Evolutionary conservation across 2,329 filamentous ascomycete species (phyloP).

Genomic region (Penicillium sp.): DNA sequence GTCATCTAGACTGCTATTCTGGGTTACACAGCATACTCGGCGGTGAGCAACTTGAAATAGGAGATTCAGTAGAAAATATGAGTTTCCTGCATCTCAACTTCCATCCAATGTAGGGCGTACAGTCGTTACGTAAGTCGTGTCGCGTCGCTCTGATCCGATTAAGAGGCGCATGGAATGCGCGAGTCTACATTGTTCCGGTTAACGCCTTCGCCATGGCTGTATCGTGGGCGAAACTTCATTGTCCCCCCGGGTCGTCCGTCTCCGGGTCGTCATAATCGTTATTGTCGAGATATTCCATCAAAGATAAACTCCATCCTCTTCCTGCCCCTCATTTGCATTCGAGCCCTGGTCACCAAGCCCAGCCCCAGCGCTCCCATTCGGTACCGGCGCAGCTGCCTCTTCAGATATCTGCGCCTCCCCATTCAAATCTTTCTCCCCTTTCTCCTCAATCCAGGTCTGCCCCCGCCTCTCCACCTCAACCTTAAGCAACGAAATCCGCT

Average conservation of each 20-base stretch:
- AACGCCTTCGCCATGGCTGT: background rate
- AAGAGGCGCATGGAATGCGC: background rate
- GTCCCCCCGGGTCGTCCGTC: no score
- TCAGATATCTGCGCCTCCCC: constrained; percentile 12
- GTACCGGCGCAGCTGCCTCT: constrained; percentile 16
- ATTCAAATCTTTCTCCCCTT: constrained; percentile 21
- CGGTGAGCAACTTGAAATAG: background rate
- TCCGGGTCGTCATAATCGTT: background rate
- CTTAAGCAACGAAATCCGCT: constrained; percentile 55
- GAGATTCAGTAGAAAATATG: background rate
- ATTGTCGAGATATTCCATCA: constrained; percentile 13
- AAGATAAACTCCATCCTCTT: constrained; percentile 33
- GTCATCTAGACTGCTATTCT: background rate
- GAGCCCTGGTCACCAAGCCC: background rate
- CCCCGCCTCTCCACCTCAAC: constrained; percentile 56
- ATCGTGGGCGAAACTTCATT: background rate
- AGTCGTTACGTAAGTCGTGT: background rate
- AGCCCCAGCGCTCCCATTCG: constrained; percentile 21
- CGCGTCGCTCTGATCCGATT: background rate
- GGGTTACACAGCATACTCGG: background rate
- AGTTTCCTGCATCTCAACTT: background rate
- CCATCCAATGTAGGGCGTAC: background rate
- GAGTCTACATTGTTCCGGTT: background rate
- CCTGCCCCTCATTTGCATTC: constrained; percentile 1
- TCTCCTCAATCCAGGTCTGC: constrained; percentile 50